These are phyloP conservation scores for Scheffersomyces stambukii DNA, from an alignment of 1,139 yeast genomes.

Conservation along the genomic window DNA sequence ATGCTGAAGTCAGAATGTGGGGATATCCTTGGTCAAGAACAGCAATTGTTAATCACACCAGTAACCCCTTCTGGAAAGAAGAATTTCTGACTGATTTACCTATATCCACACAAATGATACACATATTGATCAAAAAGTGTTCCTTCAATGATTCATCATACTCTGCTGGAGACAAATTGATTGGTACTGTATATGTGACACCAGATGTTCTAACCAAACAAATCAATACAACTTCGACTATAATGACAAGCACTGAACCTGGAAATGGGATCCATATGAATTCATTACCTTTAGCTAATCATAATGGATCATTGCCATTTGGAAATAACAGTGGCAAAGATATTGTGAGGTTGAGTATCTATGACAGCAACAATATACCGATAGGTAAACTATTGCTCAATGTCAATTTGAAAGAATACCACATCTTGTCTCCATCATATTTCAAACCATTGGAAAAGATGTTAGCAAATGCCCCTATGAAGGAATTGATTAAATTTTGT, in stretches of 20 bases:
- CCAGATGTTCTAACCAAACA: slow-evolving; percentile 50
- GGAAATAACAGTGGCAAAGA: slow-evolving; percentile 23
- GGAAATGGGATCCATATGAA: slow-evolving; percentile 22
- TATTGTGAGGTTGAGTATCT: slow-evolving; percentile 40
- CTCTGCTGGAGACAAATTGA: slow-evolving; percentile 29
- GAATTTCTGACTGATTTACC: slow-evolving; percentile 55
- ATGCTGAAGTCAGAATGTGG: slow-evolving; percentile 66
- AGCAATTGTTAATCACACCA: slow-evolving; percentile 47
- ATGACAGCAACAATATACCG: slow-evolving; percentile 39
- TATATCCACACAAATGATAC: slow-evolving; percentile 49
- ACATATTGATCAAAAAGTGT: slow-evolving; percentile 46
- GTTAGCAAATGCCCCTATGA: slow-evolving; percentile 49
- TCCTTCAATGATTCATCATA: slow-evolving; percentile 18
- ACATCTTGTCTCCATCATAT: slow-evolving; percentile 53
- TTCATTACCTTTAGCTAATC: slow-evolving; percentile 8
- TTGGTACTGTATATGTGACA: slow-evolving; percentile 55
- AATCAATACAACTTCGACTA: slow-evolving; percentile 30
- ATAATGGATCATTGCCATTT: slow-evolving; percentile 3
- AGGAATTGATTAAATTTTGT: slow-evolving; percentile 45
- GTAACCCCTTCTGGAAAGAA: slow-evolving; percentile 72
- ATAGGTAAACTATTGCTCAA: slow-evolving; percentile 60
- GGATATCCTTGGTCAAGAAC: slow-evolving; percentile 68
- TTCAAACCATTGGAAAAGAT: slow-evolving; percentile 61
- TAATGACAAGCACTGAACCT: slow-evolving; percentile 25
- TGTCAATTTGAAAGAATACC: slow-evolving; percentile 51